Evolutionary conservation across 306 rosid genomes (phyloP).

Genomic region (Canavalia gladiata): DNA sequence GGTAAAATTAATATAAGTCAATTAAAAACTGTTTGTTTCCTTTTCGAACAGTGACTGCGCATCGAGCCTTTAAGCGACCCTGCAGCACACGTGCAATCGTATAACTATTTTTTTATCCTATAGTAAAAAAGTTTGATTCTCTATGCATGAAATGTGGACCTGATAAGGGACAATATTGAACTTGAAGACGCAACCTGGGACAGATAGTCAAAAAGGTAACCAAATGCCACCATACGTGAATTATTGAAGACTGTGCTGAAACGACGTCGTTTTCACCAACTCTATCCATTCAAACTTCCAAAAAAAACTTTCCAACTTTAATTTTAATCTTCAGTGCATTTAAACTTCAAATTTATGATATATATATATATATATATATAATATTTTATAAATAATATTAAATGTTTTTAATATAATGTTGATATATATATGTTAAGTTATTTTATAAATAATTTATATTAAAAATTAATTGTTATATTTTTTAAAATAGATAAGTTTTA

Average conservation of each 20-base stretch:
- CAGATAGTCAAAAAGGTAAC: slow-evolving; percentile 54
- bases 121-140: slow-evolving; percentile 25
- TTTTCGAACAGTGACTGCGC: background rate
- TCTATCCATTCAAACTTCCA: background rate
- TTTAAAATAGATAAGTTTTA: too few relatives aligned
- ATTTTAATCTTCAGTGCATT: background rate
- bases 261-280: slow-evolving; percentile 17
- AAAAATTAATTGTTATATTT: too few relatives aligned
- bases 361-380: too few relatives aligned
- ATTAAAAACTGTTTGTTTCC: background rate
- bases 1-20: too few relatives aligned
- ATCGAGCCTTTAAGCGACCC: background rate
- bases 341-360: too few relatives aligned
- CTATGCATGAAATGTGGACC: slow-evolving; percentile 1
- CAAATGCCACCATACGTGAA: background rate
- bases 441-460: too few relatives aligned
- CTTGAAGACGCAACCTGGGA: slow-evolving; percentile 48
- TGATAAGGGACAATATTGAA: slow-evolving; percentile 48
- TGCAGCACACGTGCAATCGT: slow-evolving; percentile 56
- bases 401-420: too few relatives aligned
- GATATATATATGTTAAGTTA: too few relatives aligned
- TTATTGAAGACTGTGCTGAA: slow-evolving; percentile 22
- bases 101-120: background rate
- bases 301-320: background rate
- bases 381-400: too few relatives aligned